Base-by-base conservation (phyloP, 2,329 filamentous ascomycete genomes). In the Lecanicillium sp. region DNA sequence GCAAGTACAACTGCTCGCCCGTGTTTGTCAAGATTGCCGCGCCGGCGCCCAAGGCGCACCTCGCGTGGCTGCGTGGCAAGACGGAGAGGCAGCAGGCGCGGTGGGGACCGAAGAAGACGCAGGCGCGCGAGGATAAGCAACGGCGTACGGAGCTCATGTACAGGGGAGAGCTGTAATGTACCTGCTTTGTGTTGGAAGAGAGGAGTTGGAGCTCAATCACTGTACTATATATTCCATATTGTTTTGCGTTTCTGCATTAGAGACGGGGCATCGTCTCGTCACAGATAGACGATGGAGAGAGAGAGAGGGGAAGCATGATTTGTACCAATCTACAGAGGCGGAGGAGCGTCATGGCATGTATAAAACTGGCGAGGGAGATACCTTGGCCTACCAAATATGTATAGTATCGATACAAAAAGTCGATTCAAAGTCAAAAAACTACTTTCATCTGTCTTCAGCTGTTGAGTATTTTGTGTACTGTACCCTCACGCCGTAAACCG, bases 1-100 rank as follows among this genome's bases (percentile, higher is more conserved):
- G 58, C 39, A 71, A 71, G 53, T 81, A 71, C 55, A 57, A 69
- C 37, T 80, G 77, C 65, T 69, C 68, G 27, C 58, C 62, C 14
- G 53, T 71, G 33, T 81, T 81, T 49, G 65, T 81, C 42, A 69
- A 72, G 55, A 74, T 79, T 59, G 76, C 71, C 51, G 70, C 69
- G 52, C 62, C 68, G 39, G 64, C 74, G 17, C 60, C 66, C 27
- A 44, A 48, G 5, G 66, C 69, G 50, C 71, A 80, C 59, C 59
- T 62, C 44, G 55, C 65, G 39, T 63, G 57, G 46, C 57, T 74
- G 39, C 56, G 57, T 51, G 60, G 55, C 41, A 65, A 66, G 55
- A 44, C 68, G 44, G 69, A 72, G 41, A 62, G 64, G 27, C 64
- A 70, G 42, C 68, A 68, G 60, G 60, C 62, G n/a, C 58, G 69